A percentile compares a stretch with the other conserved stretches of the same genome.
These are phyloP conservation scores for Aspergillus affinis DNA, from an alignment of 495 filamentous ascomycete genomes.

Conservation along the genomic window DNA sequence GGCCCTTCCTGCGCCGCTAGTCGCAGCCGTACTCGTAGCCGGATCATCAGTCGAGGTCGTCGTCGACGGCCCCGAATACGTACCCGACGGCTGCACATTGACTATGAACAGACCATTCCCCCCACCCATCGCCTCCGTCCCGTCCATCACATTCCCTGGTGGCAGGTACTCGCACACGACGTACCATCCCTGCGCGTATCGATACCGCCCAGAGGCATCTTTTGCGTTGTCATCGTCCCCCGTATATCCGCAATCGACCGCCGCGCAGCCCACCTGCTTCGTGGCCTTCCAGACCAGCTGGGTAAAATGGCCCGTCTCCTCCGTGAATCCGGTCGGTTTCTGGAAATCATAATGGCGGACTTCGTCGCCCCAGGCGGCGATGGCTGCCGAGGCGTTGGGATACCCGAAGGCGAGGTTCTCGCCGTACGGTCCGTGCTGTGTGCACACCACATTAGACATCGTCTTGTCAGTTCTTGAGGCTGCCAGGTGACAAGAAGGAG, in stretches of 20 bases:
- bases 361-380: conserved; percentile 71
- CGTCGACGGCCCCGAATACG: conserved; percentile 17
- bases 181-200: conserved; percentile 60
- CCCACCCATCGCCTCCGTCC: conserved; percentile 33
- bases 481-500: no score
- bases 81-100: conserved; percentile 37
- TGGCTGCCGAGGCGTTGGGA: conserved; percentile 53
- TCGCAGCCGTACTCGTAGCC: conserved; percentile 1
- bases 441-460: not conserved
- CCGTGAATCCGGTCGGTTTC: conserved; percentile 52
- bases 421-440: conserved; percentile 63
- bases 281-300: conserved; percentile 80
- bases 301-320: conserved; percentile 79
- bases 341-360: conserved; percentile 56
- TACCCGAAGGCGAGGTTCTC: conserved; percentile 78
- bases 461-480: no score
- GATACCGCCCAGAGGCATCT: conserved; percentile 11
- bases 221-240: conserved; percentile 6
- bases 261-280: conserved; percentile 67
- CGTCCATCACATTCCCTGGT: conserved; percentile 67
- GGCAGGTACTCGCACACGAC: conserved; percentile 82
- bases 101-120: conserved; percentile 43
- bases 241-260: conserved; percentile 53
- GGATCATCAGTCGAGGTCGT: conserved; percentile 8
- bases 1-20: not conserved